Percentiles rank a stretch among this genome's conserved stretches.
phyloP scores from a whole-genome alignment of 2,329 filamentous ascomycete species.

The Epichloe uncinata region DNA sequence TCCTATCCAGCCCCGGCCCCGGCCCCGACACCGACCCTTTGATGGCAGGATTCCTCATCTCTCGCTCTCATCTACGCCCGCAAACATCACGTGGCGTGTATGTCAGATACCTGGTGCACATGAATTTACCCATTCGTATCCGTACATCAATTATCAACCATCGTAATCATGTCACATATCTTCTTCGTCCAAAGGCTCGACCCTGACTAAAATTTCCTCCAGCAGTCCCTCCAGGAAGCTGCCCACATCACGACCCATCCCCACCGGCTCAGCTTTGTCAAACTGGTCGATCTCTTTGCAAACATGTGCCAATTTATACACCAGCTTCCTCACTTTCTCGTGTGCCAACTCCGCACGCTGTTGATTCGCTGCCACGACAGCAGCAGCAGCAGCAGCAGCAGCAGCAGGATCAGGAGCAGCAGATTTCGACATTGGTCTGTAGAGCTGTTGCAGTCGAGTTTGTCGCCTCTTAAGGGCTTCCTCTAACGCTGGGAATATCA shows the following conservation, averaged over 20 bases:
- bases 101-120: too few relatives aligned
- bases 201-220: slow-evolving; percentile 83
- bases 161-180: slow-evolving; percentile 21
- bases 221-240: slow-evolving; percentile 84
- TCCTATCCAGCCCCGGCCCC: too few relatives aligned
- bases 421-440: slow-evolving; percentile 22
- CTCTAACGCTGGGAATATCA: slow-evolving; percentile 86
- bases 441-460: slow-evolving; percentile 42
- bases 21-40: too few relatives aligned
- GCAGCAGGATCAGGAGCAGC: slow-evolving; percentile 11
- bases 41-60: background rate
- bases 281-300: slow-evolving; percentile 85
- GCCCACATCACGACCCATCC: slow-evolving; percentile 83
- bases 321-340: slow-evolving; percentile 67
- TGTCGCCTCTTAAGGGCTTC: slow-evolving; percentile 75
- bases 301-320: slow-evolving; percentile 68
- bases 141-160: background rate
- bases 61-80: background rate
- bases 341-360: slow-evolving; percentile 61
- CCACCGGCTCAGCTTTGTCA: slow-evolving; percentile 76
- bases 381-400: slow-evolving; percentile 13
- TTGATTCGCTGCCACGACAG: slow-evolving; percentile 43
- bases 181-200: slow-evolving; percentile 77
- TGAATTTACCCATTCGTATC: too few relatives aligned
- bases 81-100: background rate